phyloP scores from a whole-genome alignment of 805 yeast species.

The Tetrapisispora namnaoensis region DNA sequence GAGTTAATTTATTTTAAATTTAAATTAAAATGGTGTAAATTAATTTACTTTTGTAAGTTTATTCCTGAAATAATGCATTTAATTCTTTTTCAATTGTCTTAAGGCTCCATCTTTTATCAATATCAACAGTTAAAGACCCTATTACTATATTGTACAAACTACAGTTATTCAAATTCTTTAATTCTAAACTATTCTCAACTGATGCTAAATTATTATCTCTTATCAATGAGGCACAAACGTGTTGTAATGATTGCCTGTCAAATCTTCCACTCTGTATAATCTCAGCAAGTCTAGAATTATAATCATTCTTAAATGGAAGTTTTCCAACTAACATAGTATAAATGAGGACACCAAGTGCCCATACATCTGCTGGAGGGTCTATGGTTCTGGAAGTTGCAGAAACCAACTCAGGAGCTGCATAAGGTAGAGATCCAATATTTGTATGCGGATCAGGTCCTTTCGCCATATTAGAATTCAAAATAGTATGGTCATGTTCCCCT shows the following conservation, averaged over 20 bases:
- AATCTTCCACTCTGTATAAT: constrained; percentile 61
- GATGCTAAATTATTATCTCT: neutral
- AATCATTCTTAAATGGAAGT: constrained; percentile 77
- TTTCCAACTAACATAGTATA: constrained; percentile 66
- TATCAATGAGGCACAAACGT: constrained; percentile 29
- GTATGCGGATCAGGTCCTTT: constrained; percentile 39
- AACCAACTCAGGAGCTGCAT: constrained; percentile 82
- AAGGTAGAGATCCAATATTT: constrained; percentile 83
- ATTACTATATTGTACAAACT: constrained; percentile 31
- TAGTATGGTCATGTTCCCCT: neutral
- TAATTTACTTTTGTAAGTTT: neutral
- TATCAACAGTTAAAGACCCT: constrained; percentile 47
- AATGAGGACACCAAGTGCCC: constrained; percentile 82
- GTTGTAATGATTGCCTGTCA: constrained; percentile 37
- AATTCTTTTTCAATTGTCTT: constrained; percentile 27
- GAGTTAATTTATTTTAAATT: too few species aligned
- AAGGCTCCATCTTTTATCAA: constrained; percentile 43
- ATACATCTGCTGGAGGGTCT: constrained; percentile 68
- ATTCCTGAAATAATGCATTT: neutral
- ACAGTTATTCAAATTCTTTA: constrained; percentile 5
- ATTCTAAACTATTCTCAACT: constrained; percentile 2
- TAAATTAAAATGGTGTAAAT: neutral
- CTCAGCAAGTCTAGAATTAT: constrained; percentile 68
- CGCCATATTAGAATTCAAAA: neutral
- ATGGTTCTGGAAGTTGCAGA: constrained; percentile 5